Base-by-base conservation (phyloP, 2,329 filamentous ascomycete species). In the Fusarium palustre region DNA sequence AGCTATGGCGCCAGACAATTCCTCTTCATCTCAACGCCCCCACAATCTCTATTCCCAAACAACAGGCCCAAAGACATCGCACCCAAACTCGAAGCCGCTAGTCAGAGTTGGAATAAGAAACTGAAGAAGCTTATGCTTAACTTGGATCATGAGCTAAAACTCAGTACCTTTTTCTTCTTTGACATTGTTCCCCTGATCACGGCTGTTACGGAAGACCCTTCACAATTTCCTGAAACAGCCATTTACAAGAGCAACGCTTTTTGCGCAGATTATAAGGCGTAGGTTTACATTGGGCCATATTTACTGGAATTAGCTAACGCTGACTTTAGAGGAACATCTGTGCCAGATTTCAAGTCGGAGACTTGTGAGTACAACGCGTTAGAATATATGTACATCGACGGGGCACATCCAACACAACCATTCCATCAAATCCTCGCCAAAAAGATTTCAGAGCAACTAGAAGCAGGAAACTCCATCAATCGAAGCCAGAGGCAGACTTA, bases 301-400 rank as follows among this genome's bases (percentile, higher is more conserved):
- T n/a, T 15, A 1, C 28, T 11, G 5, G 3, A 15, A 1, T 2
- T 4, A 1, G 22, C 61, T 64, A 3, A 64, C 1, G 5, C 3
- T 1, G 7, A 0, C 0, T 8, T 3, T 15, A 64, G 61, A 1
- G 61, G 61, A 2, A 64, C 61, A 0, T 10, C 25, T 15, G 54
- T 39, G 0, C 61, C 61, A 1, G 50, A 64, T 13, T 64, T 58
- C 9, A 64, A 64, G 15, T 64, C 61, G 1, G 39, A 49, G 0
- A 41, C 30, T 1, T 64, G 59, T 38, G 52, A 59, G 28, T 64
- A 42, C 6, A 59, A 48, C 1, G 61, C 61, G 15, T 22, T 33
- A 10, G 59, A 64, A 25, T 64, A 64, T 5, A 64, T 64, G 59
- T 64, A 64, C 10, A 64, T 64, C 6, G 61, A 64, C 1, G 59